Conservation (phyloP, 2,329 filamentous ascomycete species). For the Stagonosporopsis rhizophila region DNA sequence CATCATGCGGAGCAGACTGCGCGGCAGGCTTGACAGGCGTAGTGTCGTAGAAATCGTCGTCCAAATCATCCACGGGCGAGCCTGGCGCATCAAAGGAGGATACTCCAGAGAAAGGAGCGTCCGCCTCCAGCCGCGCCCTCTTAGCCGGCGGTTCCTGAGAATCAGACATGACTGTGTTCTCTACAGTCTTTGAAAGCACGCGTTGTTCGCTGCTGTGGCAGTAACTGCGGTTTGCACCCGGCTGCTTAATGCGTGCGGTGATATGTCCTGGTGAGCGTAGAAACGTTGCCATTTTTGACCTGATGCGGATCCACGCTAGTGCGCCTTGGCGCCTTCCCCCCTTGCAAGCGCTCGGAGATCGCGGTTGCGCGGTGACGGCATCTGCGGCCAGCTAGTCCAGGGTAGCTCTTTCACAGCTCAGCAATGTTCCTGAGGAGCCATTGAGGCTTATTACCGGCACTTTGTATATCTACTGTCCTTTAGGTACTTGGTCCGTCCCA, state of each 20-base stretch:
- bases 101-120: slow-evolving; percentile 47
- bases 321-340: slow-evolving; percentile 26
- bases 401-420: slow-evolving; percentile 12
- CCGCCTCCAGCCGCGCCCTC: slow-evolving; percentile 49
- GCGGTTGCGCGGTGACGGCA: slow-evolving; percentile 18
- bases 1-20: slow-evolving; percentile 27
- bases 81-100: slow-evolving; percentile 44
- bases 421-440: slow-evolving; percentile 4
- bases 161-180: slow-evolving; percentile 44
- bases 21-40: slow-evolving; percentile 39
- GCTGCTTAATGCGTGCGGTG: slow-evolving; percentile 38
- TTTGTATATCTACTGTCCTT: background rate
- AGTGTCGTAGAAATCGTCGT: slow-evolving; percentile 50
- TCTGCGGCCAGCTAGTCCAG: slow-evolving; percentile 10
- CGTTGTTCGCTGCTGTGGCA: slow-evolving; percentile 32
- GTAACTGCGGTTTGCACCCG: slow-evolving; percentile 40
- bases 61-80: slow-evolving; percentile 50
- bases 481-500: background rate
- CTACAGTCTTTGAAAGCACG: slow-evolving; percentile 36
- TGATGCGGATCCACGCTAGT: slow-evolving; percentile 29
- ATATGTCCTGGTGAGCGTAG: slow-evolving; percentile 27
- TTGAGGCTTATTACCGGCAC: slow-evolving; percentile 27
- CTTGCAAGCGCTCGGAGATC: slow-evolving; percentile 23
- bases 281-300: slow-evolving; percentile 38
- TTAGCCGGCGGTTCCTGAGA: slow-evolving; percentile 51